Base-by-base conservation (phyloP, 352 stramenopile species). In the Phytophthora fragariae region DNA sequence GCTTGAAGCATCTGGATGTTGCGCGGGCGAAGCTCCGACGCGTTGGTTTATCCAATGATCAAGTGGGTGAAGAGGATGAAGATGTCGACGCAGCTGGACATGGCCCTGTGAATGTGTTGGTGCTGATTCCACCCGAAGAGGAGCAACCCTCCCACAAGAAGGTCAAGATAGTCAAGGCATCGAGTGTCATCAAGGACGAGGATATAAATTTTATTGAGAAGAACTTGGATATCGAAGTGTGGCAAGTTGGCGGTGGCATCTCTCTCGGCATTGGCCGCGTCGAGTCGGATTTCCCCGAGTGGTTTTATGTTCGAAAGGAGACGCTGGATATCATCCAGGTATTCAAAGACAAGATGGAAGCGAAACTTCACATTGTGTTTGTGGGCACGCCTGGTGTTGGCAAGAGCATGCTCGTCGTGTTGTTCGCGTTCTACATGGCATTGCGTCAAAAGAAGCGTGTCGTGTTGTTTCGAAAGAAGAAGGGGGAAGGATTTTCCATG, bases 291-390 rank as follows among this genome's bases (percentile, higher is more conserved):
- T 81, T 81, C n/a, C 74, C 62, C 31, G 57, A 67, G 37, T 78
- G 70, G 69, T 81, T 78, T 27, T 81, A 78, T 49, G 74, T 73
- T 72, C 69, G 74, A 37, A 67, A 75, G 61, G 69, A 77, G 65
- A 68, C 47, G 10, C 60, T 73, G 41, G 64, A 78, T 50, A 81
- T 81, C 49, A 65, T 80, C 60, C 56, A 80, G 64, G 37, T 80
- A 68, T 72, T 73, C 62, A 67, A 73, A 3, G 46, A 49, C 57
- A 29, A 65, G 17, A 73, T 76, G 67, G 59, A 68, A 70, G 21
- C 5, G 35, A 57, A 65, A 12, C 57, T 67, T 21, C 46, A 55
- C 37, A 66, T 55, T 70, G 73, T 76, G 73, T 77, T 74, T 68
- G 31, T 72, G 60, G 73, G 69, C 14, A 67, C 73, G 4, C 64